Conservation (phyloP, 1,284 basidiomycete genomes). For the Marasmius oreades region DNA sequence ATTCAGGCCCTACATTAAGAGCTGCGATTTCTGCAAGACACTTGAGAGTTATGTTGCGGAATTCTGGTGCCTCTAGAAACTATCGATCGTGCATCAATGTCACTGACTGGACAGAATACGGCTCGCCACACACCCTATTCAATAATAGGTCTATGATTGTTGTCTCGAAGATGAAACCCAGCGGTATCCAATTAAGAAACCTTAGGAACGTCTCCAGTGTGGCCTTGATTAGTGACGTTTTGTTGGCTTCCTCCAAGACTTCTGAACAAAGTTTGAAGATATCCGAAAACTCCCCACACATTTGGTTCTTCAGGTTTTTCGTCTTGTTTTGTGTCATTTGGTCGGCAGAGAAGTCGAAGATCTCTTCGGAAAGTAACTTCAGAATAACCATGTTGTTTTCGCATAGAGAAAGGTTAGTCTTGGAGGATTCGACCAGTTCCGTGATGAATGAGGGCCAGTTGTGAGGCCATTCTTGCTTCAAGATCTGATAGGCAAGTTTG, state of each 20-base stretch:
- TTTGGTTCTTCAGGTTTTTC: slow-evolving; percentile 95
- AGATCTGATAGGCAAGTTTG: slow-evolving; percentile 58
- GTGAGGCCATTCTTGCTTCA: slow-evolving; percentile 99
- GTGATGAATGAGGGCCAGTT: slow-evolving; percentile 99
- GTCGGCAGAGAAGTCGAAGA: slow-evolving; percentile 98
- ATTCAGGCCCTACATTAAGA: slow-evolving; percentile 95
- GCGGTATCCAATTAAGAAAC: slow-evolving; percentile 99
- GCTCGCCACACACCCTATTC: slow-evolving; percentile 62
- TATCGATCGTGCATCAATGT: slow-evolving; percentile 29
- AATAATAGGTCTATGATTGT: slow-evolving; percentile 95
- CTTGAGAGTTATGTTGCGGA: slow-evolving; percentile 96
- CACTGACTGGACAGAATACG: slow-evolving; percentile 9
- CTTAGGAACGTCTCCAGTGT: slow-evolving; percentile 94
- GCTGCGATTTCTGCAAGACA: slow-evolving; percentile 97
- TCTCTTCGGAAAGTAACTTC: slow-evolving; percentile 96
- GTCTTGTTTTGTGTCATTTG: slow-evolving; percentile 99
- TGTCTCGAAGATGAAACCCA: slow-evolving; percentile 99
- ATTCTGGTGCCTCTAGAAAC: slow-evolving; percentile 97
- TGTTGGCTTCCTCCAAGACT: slow-evolving; percentile 97
- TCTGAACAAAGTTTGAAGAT: slow-evolving; percentile 96
- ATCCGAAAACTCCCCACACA: slow-evolving; percentile 96
- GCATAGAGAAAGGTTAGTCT: slow-evolving; percentile 94
- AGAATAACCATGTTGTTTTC: slow-evolving; percentile 99
- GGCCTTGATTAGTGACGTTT: slow-evolving; percentile 91
- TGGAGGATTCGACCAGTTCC: slow-evolving; percentile 96